Percentiles rank a stretch among this genome's conserved stretches.
Evolutionary conservation across 2,329 filamentous ascomycete genomes (phyloP).

Genomic region (Chalaropsis ovoidea): DNA sequence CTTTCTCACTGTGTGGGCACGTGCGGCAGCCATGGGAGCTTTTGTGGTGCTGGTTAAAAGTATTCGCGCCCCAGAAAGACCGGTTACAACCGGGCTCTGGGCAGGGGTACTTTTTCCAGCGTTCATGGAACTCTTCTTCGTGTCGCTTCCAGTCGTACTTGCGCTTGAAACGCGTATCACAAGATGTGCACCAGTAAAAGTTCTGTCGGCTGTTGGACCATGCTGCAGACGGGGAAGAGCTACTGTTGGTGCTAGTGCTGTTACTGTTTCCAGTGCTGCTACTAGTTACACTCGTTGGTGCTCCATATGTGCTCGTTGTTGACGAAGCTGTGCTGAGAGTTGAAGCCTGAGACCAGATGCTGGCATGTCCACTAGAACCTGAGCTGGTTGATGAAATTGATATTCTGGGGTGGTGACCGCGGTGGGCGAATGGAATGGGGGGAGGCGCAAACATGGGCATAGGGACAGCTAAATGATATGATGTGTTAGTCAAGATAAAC

Average conservation of each 20-base stretch:
- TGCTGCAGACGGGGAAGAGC: slow-evolving; percentile 18
- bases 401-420: slow-evolving; percentile 35
- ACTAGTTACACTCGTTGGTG: slow-evolving; percentile 6
- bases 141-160: slow-evolving; percentile 62
- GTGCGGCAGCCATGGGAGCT: slow-evolving; percentile 55
- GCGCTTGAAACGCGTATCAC: slow-evolving; percentile 55
- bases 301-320: slow-evolving; percentile 16
- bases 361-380: slow-evolving; percentile 41
- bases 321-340: slow-evolving; percentile 29
- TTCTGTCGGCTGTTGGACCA: slow-evolving; percentile 33
- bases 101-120: slow-evolving; percentile 57
- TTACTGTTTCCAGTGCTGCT: background rate
- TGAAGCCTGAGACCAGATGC: slow-evolving; percentile 36
- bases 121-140: slow-evolving; percentile 60
- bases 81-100: slow-evolving; percentile 54
- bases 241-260: background rate
- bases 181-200: slow-evolving; percentile 48
- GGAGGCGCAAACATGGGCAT: slow-evolving; percentile 32
- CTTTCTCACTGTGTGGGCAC: slow-evolving; percentile 54
- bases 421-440: slow-evolving; percentile 33
- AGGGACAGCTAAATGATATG: slow-evolving; percentile 17
- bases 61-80: slow-evolving; percentile 58
- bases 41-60: slow-evolving; percentile 58
- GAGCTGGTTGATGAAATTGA: slow-evolving; percentile 44
- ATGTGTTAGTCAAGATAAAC: slow-evolving; percentile 26